Evolutionary conservation across 2,329 filamentous ascomycete genomes (phyloP).

Genomic region (Pseudonectria foliicola): DNA sequence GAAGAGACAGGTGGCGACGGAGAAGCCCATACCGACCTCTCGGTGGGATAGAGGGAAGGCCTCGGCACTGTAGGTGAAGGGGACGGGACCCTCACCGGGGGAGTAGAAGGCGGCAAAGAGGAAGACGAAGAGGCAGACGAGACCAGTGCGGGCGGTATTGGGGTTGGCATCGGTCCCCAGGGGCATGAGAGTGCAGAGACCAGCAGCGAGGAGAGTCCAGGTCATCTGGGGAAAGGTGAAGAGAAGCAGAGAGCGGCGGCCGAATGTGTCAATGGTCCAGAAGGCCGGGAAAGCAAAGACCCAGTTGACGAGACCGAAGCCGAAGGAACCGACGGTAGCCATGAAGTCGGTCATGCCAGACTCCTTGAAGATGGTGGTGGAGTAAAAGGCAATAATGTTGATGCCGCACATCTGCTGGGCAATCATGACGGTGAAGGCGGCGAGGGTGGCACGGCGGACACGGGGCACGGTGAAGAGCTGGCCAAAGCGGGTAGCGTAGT

Average conservation of each 20-base stretch:
- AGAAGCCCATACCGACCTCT: conserved; percentile 58
- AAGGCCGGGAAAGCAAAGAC: conserved; percentile 60
- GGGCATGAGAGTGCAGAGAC: conserved; percentile 31
- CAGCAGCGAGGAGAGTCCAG: conserved; percentile 45
- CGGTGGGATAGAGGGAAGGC: conserved; percentile 58
- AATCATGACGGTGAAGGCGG: conserved; percentile 75
- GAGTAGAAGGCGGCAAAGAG: conserved; percentile 60
- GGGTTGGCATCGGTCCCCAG: conserved; percentile 13
- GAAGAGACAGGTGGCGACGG: conserved; percentile 53
- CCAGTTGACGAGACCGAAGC: conserved; percentile 53
- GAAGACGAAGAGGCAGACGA: conserved; percentile 57
- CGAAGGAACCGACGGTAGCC: conserved; percentile 43
- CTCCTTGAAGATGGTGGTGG: conserved; percentile 52
- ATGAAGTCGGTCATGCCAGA: conserved; percentile 48
- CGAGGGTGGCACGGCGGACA: conserved; percentile 63
- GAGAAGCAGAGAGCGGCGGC: conserved; percentile 53
- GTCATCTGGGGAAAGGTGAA: conserved; percentile 62
- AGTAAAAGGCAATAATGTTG: conserved; percentile 72
- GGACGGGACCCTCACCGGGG: conserved; percentile 56
- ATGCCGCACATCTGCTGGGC: conserved; percentile 63
- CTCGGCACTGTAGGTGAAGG: conserved; percentile 56
- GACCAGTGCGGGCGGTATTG: conserved; percentile 38
- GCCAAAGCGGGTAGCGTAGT: conserved; percentile 40
- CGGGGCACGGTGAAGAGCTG: conserved; percentile 63
- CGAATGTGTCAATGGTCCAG: conserved; percentile 62